Evolutionary conservation across 2,329 filamentous ascomycete species (phyloP), one percentile per base, ranked within the genome.

Genomic region (Pezicula carpinea): DNA sequence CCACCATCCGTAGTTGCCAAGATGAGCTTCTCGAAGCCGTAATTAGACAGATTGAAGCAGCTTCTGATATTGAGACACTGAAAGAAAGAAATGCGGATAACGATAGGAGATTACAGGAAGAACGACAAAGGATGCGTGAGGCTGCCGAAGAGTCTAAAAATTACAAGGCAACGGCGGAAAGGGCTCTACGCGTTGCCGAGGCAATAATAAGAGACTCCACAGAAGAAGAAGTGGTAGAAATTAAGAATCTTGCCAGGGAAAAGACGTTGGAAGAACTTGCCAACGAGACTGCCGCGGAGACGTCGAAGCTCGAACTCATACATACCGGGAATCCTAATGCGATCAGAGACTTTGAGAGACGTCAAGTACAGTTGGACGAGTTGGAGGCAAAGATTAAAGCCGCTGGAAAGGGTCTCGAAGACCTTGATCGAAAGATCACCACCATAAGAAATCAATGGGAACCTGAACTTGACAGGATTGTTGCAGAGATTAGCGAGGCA

Each of bases 401-500:
- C 3, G 72, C 79, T 35, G 73, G 76, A 23, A 64, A 63, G 5
- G 74, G 77, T 44, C 70, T 93, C 8, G 74, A 74, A 2, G 67
- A 73, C 3, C 67, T 85, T 14, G 71, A 73, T 14, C 61, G 64
- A 11, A 73, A 78, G 39, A 92, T 96, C 51, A 66, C 71, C 1
- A 74, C 81, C 32, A 69, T 95, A 46, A 83, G 85, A 57, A 71
- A 72, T 14, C 73, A 79, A 53, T 99, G 90, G 88, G 93, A 97
- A 66, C 90, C 90, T 1, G 71, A 78, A 57, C 75, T 99, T 2
- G 91, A 97, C 56, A 74, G 72, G 18, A 76, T 99, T 3, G 77
- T 96, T 34, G 71, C 72, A 17, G 82, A 83, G 61, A 96, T 99
- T 68, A 96, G 89, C 63, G 82, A 89, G 41, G 91, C 91, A 0